Conservation (phyloP, 805 yeast genomes). For the Yarrowia sp. region DNA sequence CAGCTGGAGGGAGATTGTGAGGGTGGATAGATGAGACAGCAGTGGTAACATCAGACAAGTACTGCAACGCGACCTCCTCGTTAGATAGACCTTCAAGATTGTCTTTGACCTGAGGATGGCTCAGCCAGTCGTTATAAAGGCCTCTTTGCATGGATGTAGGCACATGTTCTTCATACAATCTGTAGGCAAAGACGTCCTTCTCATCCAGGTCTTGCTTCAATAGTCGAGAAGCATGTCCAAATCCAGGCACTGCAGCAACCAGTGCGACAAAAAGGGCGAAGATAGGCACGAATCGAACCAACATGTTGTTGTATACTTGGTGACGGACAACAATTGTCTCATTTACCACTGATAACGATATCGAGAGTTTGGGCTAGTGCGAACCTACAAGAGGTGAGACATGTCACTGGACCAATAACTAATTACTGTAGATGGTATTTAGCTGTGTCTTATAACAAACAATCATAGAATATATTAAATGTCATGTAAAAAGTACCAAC, state of each 20-base stretch:
- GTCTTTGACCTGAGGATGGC: neutral
- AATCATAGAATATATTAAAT: slow-evolving; percentile 7
- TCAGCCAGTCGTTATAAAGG: neutral
- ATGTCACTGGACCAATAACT: neutral
- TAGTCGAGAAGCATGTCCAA: neutral
- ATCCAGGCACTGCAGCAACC: neutral
- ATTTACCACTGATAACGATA: neutral
- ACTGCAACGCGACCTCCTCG: neutral
- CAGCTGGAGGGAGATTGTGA: neutral
- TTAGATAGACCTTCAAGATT: neutral
- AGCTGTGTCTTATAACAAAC: neutral
- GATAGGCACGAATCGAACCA: neutral
- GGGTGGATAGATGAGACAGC: neutral
- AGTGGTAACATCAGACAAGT: neutral
- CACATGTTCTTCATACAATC: neutral
- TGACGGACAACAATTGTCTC: neutral
- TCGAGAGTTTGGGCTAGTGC: neutral
- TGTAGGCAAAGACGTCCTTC: neutral
- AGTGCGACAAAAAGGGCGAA: neutral
- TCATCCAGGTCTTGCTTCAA: neutral
- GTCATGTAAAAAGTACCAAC: neutral
- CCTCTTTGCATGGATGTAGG: neutral
- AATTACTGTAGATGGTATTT: no score
- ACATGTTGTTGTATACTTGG: neutral
- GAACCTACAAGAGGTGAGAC: neutral